A percentile compares a stretch with the other conserved stretches of the same genome.
These are phyloP conservation scores for Neonectria hederae DNA, from an alignment of 2,329 filamentous ascomycete species.

Conservation along the genomic window DNA sequence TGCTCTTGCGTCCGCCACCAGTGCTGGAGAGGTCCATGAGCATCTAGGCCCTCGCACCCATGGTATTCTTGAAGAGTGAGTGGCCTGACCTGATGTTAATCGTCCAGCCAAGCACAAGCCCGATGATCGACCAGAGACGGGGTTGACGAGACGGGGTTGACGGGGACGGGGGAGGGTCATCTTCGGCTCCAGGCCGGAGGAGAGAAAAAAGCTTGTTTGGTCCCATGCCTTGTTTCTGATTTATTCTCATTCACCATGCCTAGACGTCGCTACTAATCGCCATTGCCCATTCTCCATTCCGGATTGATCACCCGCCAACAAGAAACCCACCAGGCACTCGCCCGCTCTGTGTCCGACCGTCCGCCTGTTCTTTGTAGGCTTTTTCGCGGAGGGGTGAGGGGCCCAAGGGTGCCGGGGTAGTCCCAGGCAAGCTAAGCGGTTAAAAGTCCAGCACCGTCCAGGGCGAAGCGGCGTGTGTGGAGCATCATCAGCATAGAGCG, in stretches of 20 bases:
- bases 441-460: background rate
- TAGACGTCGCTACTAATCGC: conserved; percentile 7
- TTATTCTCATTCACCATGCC: background rate
- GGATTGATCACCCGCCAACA: background rate
- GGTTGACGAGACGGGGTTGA: background rate
- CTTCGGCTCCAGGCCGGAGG: background rate
- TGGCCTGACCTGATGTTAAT: conserved; percentile 17
- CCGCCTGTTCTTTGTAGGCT: conserved; percentile 13
- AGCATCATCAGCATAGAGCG: conserved; percentile 7
- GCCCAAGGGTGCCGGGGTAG: background rate
- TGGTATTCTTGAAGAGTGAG: conserved; percentile 1
- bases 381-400: conserved; percentile 1
- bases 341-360: conserved; percentile 13
- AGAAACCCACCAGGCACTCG: conserved; percentile 1
- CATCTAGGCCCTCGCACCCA: conserved; percentile 20
- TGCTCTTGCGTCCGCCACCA: conserved; percentile 16
- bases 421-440: background rate
- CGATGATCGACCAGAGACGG: conserved; percentile 17
- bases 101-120: conserved; percentile 13
- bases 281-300: conserved; percentile 5
- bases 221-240: conserved; percentile 8
- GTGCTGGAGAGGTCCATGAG: conserved; percentile 20
- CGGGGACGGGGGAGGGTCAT: background rate
- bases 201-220: conserved; percentile 10
- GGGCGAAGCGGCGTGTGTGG: conserved; percentile 18